Conservation (phyloP, 2,329 filamentous ascomycete genomes). For the Verticillium dahliae region DNA sequence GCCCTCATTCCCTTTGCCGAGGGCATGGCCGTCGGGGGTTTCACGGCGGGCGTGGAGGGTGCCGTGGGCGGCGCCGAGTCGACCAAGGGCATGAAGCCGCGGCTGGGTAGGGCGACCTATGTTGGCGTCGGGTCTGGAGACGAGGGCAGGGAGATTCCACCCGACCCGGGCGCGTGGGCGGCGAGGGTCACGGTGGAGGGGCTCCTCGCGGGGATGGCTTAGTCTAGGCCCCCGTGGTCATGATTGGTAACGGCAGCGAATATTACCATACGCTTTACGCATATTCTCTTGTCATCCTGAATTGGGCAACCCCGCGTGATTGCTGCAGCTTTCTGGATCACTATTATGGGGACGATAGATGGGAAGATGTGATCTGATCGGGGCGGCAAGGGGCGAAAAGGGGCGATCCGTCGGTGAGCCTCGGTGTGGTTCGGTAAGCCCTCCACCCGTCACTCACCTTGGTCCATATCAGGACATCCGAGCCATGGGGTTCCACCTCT, state of each 20-base stretch:
- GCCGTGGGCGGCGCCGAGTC: constrained; percentile 54
- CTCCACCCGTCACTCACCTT: neutral
- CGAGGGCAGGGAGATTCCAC: constrained; percentile 45
- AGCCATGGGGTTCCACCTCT: neutral
- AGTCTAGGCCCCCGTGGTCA: neutral
- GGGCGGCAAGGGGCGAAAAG: neutral
- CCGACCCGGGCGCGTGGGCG: constrained; percentile 67
- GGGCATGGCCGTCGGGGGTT: constrained; percentile 37
- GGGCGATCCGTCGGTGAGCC: neutral
- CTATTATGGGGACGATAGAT: neutral
- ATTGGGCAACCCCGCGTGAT: neutral
- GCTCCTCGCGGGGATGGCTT: constrained; percentile 17
- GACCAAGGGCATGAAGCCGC: constrained; percentile 59
- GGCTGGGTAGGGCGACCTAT: constrained; percentile 62
- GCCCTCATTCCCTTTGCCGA: constrained; percentile 47
- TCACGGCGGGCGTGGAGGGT: constrained; percentile 50
- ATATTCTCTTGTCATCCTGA: neutral
- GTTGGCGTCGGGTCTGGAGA: constrained; percentile 43
- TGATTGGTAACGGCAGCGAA: neutral
- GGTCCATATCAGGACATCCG: neutral
- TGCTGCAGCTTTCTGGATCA: too few species aligned
- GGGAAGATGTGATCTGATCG: neutral
- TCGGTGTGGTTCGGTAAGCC: neutral
- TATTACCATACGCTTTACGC: neutral
- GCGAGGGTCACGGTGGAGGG: constrained; percentile 49